Base-by-base conservation (phyloP, 768 basidiomycete genomes). In the Crucibulum laeve region DNA sequence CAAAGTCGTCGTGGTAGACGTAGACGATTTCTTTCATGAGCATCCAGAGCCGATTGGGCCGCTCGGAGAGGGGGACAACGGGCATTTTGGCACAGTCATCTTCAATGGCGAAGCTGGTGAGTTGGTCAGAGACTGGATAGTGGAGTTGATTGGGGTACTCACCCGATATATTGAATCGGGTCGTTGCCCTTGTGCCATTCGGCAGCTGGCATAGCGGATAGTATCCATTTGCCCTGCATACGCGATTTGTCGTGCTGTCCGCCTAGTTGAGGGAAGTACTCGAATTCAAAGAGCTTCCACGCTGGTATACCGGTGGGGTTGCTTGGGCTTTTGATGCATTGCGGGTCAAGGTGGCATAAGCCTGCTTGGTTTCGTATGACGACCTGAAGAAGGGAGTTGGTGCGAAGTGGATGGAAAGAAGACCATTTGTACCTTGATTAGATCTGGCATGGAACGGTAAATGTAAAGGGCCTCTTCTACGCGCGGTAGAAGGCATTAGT, bases 271-370 rank as follows among this genome's bases (percentile, higher is more conserved):
- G 52, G 45, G 56, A 60, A 54, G 48, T 51, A 66, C 38, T 54
- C 53, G 25, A 62, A 59, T n/a, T 61, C 54, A 30, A 68, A 62
- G 3, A 66, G 53, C 45, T 64, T 68, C 65, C 65, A 68, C 7
- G 56, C 57, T 0, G 65, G 65, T 19, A 68, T 64, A 10, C 65
- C 66, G 1, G 40, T 44, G 1, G 65, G 64, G 41, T 67, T 61
- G 4, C 41, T 38, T 2, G 45, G 44, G 4, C 53, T 47, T 23
- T 59, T 60, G 21, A 61, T 49, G 40, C 65, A 68, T 22, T 60
- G 35, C 3, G 43, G 38, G 21, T 59, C 47, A 13, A 24, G 8
- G 40, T 60, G 56, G 38, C 61, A 62, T 28, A 55, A 49, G 2
- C 56, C 53, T 8, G 57, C 51, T 25, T 40, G 50, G 45, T 58